phyloP scores from a whole-genome alignment of 2,329 filamentous ascomycete genomes.

The Sclerotiophoma versabilis region DNA sequence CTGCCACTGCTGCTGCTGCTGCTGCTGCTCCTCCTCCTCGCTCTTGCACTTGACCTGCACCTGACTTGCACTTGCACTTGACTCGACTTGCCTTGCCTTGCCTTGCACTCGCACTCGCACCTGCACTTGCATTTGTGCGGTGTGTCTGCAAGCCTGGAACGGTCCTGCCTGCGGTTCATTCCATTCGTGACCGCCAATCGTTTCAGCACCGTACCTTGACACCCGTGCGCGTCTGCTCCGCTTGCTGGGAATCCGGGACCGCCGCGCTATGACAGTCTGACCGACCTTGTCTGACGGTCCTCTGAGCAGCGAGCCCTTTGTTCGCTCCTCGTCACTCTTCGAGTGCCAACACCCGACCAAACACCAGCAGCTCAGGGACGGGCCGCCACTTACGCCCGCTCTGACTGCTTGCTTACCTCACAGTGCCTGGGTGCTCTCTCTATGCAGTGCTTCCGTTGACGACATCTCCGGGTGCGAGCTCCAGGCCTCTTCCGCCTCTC shows the following conservation, averaged over 20 bases:
- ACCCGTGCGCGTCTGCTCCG: conserved; percentile 47
- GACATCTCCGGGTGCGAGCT: conserved; percentile 44
- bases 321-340: conserved; percentile 40
- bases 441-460: conserved; percentile 50
- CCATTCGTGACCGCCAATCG: conserved; percentile 49
- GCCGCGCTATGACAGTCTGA: conserved; percentile 51
- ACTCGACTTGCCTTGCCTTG: too few species aligned
- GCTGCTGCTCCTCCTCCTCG: conserved; percentile 13
- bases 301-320: conserved; percentile 43
- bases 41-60: not conserved
- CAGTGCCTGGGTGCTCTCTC: conserved; percentile 49
- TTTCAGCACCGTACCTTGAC: conserved; percentile 49
- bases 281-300: conserved; percentile 45
- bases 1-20: conserved; percentile 12
- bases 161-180: conserved; percentile 31
- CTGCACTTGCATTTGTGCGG: conserved; percentile 1
- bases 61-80: too few species aligned
- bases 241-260: conserved; percentile 46
- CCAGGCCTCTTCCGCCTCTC: conserved; percentile 30
- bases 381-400: conserved; percentile 30
- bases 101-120: not conserved
- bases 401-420: conserved; percentile 37
- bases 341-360: conserved; percentile 34
- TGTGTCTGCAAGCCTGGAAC: conserved; percentile 13
- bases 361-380: conserved; percentile 36